Evolutionary conservation across 2,329 filamentous ascomycete genomes (phyloP), one percentile per base, ranked within the genome.

Genomic region (Chrysoporthe deuterocubensis): DNA sequence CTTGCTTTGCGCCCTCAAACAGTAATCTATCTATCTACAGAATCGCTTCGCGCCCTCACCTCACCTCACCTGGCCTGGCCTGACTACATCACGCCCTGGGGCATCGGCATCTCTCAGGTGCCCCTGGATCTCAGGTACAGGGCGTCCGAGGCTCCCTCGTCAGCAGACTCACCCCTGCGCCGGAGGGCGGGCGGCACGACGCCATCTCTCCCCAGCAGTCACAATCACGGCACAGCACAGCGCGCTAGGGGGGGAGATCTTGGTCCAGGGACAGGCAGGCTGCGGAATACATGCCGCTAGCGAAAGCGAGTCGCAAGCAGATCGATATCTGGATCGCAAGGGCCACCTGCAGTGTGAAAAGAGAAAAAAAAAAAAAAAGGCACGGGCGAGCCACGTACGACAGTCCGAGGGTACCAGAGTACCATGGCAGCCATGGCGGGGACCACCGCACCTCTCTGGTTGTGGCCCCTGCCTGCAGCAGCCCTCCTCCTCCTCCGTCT

Each of bases 1-100:
- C 54, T 57, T 57, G 54, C 54, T 57, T 57, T 57, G 18, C 54
- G 54, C 54, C n/a, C 14, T 37, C 54, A 32, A 26, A 57, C 32
- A 57, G 34, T 57, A 57, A 57, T 37, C 32, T 40, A 21, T 18
- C 40, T 40, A 57, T 37, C 32, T 40, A 21, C 34, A 40, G 14
- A 40, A 37, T 40, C 54, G 8, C 34, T 37, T 26, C 32, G 34
- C 34, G 54, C 26, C 32, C 54, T 57, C 54, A 18, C 52, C 52
- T 57, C 64, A 44, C 34, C 64, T 37, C 14, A 43, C 21, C 42
- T 16, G 42, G 21, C n/a, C 63, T 48, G 48, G 37, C 34, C 62
- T 56, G 52, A 34, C 26, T 14, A 2, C 34, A 40, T 40, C 18
- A 1, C 18, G 34, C 32, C 54, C 7, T 40, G 14, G 18, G 34